Evolutionary conservation across 352 stramenopile species (phyloP).

Genomic region (Phytophthora colocasiae): DNA sequence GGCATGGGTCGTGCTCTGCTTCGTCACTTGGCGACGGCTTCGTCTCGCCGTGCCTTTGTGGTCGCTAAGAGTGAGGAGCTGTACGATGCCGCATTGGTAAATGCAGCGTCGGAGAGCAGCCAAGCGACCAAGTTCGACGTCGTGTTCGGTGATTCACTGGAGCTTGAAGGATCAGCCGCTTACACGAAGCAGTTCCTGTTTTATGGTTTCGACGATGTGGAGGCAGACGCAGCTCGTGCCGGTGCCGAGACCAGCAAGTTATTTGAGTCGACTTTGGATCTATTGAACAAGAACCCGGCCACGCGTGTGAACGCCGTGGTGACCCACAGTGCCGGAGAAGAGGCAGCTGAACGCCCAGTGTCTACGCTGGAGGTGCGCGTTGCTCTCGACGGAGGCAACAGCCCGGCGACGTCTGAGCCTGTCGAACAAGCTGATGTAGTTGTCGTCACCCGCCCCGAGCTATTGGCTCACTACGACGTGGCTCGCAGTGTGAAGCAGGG

Average conservation of each 20-base stretch:
- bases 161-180: constrained; percentile 48
- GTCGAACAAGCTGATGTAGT: constrained; percentile 67
- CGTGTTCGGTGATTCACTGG: constrained; percentile 53
- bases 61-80: constrained; percentile 81
- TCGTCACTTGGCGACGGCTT: constrained; percentile 49
- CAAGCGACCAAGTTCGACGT: constrained; percentile 68
- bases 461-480: constrained; percentile 65
- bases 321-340: constrained; percentile 50
- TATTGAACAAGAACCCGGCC: constrained; percentile 72
- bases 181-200: constrained; percentile 92
- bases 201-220: constrained; percentile 87
- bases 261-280: constrained; percentile 53
- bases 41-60: constrained; percentile 70
- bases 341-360: constrained; percentile 38
- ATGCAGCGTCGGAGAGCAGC: constrained; percentile 32
- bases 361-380: constrained; percentile 68
- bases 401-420: constrained; percentile 45
- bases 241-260: constrained; percentile 36
- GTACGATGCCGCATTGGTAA: constrained; percentile 63
- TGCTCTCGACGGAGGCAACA: constrained; percentile 49
- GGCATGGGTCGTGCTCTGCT: constrained; percentile 76
- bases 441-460: constrained; percentile 55
- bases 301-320: constrained; percentile 70
- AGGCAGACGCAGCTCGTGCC: constrained; percentile 51
- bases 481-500: constrained; percentile 58